These are phyloP conservation scores for Lasiodiplodia sp. DNA, from an alignment of 2,329 filamentous ascomycete species.

Conservation along the genomic window DNA sequence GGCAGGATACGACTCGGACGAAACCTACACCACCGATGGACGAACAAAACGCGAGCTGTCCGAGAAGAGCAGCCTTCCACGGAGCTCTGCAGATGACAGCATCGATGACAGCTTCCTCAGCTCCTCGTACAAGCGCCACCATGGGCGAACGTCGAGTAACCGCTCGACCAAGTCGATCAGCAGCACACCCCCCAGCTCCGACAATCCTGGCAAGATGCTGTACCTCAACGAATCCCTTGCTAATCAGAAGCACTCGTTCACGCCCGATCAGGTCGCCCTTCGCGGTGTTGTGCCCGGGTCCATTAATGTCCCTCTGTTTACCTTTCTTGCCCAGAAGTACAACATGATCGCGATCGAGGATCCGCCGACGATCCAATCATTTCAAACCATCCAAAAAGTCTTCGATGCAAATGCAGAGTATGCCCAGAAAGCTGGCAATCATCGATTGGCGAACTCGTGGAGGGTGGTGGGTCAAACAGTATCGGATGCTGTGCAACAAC, in stretches of 20 bases:
- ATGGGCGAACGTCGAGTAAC: conserved; percentile 54
- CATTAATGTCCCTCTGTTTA: conserved; percentile 46
- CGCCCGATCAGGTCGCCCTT: conserved; percentile 57
- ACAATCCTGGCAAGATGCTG: conserved; percentile 56
- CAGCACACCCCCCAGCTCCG: conserved; percentile 60
- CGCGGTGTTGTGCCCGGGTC: conserved; percentile 57
- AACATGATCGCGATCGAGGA: conserved; percentile 49
- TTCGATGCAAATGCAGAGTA: conserved; percentile 63
- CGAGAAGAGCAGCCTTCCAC: conserved; percentile 56
- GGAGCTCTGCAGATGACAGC: conserved; percentile 64
- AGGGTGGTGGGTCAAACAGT: conserved; percentile 59
- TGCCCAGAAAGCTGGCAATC: conserved; percentile 58
- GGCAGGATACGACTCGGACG: conserved; percentile 47
- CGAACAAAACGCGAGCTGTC: conserved; percentile 54
- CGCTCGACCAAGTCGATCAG: conserved; percentile 61
- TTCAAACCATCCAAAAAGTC: conserved; percentile 46
- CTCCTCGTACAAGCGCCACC: conserved; percentile 55
- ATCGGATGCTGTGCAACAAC: conserved; percentile 30
- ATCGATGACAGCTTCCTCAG: conserved; percentile 64
- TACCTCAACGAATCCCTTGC: conserved; percentile 60
- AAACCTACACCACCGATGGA: conserved; percentile 49
- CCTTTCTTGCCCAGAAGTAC: conserved; percentile 55
- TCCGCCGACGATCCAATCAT: conserved; percentile 48
- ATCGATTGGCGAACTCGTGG: conserved; percentile 66
- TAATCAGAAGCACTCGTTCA: conserved; percentile 48